A percentile compares a stretch with the other conserved stretches of the same genome.
Conservation (phyloP, 768 basidiomycete species). For the Phallus indusiatus region DNA sequence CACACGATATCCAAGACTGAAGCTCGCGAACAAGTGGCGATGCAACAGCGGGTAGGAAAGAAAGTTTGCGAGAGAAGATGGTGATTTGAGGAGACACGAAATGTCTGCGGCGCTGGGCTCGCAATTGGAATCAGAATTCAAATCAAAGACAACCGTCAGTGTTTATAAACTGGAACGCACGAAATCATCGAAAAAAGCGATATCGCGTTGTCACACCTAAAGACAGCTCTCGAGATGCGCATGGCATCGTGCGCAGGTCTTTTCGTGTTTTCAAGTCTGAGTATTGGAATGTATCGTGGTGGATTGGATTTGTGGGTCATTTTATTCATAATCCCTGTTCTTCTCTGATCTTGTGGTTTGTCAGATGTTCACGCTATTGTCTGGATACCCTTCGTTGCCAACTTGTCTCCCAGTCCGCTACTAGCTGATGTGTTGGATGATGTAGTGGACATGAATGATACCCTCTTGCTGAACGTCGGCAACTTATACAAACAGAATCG, state of each 20-base stretch:
- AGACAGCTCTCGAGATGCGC: neutral
- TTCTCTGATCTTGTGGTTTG: neutral
- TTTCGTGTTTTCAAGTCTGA: neutral
- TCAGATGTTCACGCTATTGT: constrained; percentile 30
- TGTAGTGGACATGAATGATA: too few species aligned
- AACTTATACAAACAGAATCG: too few species aligned
- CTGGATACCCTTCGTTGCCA: constrained; percentile 37
- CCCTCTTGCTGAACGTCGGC: too few species aligned
- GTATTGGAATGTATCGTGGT: constrained; percentile 3
- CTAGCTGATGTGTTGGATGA: too few species aligned
- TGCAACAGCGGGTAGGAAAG: too few species aligned
- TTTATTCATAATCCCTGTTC: neutral
- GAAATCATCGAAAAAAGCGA: neutral
- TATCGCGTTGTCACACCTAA: neutral
- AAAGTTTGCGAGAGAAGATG: too few species aligned
- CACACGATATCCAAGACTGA: too few species aligned
- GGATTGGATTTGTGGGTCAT: neutral
- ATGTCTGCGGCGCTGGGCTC: too few species aligned
- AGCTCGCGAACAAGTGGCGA: too few species aligned
- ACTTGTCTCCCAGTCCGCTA: constrained; percentile 18
- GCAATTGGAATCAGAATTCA: too few species aligned
- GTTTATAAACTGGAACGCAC: neutral
- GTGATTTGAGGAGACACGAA: too few species aligned
- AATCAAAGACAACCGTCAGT: too few species aligned
- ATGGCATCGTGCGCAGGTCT: neutral